Base-by-base conservation (phyloP, 2,329 filamentous ascomycete species). In the Fusarium sp. region DNA sequence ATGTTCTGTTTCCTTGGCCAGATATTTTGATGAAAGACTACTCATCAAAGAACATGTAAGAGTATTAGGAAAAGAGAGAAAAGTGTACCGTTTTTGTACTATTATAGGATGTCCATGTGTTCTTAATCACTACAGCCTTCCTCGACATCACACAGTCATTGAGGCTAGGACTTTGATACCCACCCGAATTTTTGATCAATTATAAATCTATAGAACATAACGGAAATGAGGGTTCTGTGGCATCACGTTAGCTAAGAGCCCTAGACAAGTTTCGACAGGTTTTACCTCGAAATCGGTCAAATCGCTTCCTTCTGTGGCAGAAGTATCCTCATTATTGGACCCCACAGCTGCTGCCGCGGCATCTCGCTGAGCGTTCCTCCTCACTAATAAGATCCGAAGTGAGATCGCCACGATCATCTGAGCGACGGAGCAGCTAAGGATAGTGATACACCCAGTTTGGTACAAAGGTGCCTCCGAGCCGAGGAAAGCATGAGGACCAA, bases 391-490 rank as follows among this genome's bases (percentile, higher is more conserved):
- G 2, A 62, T 3, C 8, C 71, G 49, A 1, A 73, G 57, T 7
- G 49, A 3, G 10, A 73, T 40, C 1, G 71, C 71, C 13, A 73
- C 55, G 2, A 63, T 26, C 59, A 73, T 72, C 36, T 73, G 71
- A 1, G 64, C 58, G 0, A 56, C 53, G 0, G 71, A 61, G 23
- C 71, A 73, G 6, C 60, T 18, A 0, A 73, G 62, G 18, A 73
- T 67, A 10, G 64, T 67, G 5, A 82, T 85, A 52, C 83, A 86
- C 1, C 85, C 86, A 0, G 85, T 86, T 31, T 77, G 75, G 31
- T 88, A 88, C 0, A 80, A 71, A 0, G 84, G 84, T 1, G 82
- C 77, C 65, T 86, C 84, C 0, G 70, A 52, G 0, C 77, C 77
- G 4, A 84, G 62, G 67, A 85, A 85, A 0, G 83, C 82, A 45